These are phyloP conservation scores for Sclerotinia sclerotiorum DNA, from an alignment of 2,329 filamentous ascomycete genomes.

Conservation along the genomic window DNA sequence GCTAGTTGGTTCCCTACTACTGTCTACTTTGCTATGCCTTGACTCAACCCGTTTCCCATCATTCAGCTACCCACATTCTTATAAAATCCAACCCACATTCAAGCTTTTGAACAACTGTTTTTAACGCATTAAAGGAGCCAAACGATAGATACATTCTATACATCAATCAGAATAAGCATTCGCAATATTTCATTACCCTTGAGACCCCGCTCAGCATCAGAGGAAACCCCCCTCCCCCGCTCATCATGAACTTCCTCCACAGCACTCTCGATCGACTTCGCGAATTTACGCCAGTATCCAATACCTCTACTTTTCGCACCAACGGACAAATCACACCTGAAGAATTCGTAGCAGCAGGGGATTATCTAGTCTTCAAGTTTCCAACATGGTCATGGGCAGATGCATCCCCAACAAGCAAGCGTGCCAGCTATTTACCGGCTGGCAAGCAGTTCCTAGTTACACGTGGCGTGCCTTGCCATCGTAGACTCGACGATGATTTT, in stretches of 20 bases:
- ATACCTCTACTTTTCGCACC: conserved; percentile 89
- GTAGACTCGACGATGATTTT: conserved; percentile 89
- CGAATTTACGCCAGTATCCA: conserved; percentile 85
- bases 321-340: conserved; percentile 96
- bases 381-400: conserved; percentile 97
- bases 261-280: conserved; percentile 90
- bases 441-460: conserved; percentile 97
- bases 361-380: conserved; percentile 99
- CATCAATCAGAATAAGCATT: background rate
- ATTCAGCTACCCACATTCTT: conserved; percentile 1
- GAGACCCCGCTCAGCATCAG: conserved; percentile 20
- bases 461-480: conserved; percentile 89
- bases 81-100: conserved; percentile 2
- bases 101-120: background rate
- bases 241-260: conserved; percentile 81
- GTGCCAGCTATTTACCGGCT: conserved; percentile 76
- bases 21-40: background rate
- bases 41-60: background rate
- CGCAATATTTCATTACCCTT: background rate
- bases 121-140: background rate
- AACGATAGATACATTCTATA: background rate
- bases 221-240: conserved; percentile 25
- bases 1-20: background rate
- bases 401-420: conserved; percentile 76
- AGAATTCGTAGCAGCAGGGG: conserved; percentile 92